Evolutionary conservation across 2,329 filamentous ascomycete species (phyloP).

Genomic region (Domatiomyces catenatus): DNA sequence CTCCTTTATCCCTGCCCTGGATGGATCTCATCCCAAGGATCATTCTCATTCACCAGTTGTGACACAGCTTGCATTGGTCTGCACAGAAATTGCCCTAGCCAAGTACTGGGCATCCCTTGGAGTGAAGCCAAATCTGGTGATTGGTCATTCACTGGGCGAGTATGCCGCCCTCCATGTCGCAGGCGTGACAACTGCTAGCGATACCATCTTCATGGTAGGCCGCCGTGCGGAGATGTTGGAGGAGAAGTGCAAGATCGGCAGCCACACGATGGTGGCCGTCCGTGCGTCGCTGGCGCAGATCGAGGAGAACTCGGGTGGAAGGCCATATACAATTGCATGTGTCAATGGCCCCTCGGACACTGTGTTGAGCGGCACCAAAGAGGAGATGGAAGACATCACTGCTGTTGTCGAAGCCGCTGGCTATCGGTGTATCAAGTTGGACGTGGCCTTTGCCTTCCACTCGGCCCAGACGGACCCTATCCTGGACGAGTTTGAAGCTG

Average conservation of each 20-base stretch:
- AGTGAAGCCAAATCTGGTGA: slow-evolving; percentile 17
- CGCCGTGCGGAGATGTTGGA: slow-evolving; percentile 21
- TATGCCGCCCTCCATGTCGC: slow-evolving; percentile 9
- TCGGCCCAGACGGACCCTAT: slow-evolving; percentile 26
- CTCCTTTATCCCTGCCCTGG: slow-evolving; percentile 19
- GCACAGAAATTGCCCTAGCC: slow-evolving; percentile 27
- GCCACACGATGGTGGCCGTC: slow-evolving; percentile 22
- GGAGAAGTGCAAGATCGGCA: slow-evolving; percentile 21
- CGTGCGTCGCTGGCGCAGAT: slow-evolving; percentile 20
- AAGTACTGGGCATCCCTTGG: slow-evolving; percentile 26
- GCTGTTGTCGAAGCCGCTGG: slow-evolving; percentile 4
- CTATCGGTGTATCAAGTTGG: slow-evolving; percentile 25
- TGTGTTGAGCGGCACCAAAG: slow-evolving; percentile 20
- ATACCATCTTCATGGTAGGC: slow-evolving; percentile 20
- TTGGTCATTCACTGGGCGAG: slow-evolving; percentile 13
- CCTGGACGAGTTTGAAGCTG: slow-evolving; percentile 1
- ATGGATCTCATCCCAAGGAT: slow-evolving; percentile 1
- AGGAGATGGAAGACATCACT: slow-evolving; percentile 16
- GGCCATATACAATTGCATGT: slow-evolving; percentile 20
- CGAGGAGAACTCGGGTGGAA: slow-evolving; percentile 8
- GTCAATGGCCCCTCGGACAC: slow-evolving; percentile 21
- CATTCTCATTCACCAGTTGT: slow-evolving; percentile 10
- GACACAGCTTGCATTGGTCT: slow-evolving; percentile 24
- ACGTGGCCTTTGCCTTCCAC: slow-evolving; percentile 36
- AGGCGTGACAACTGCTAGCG: slow-evolving; percentile 7